phyloP scores from a whole-genome alignment of 495 filamentous ascomycete species.

The Neurospora pannonica region DNA sequence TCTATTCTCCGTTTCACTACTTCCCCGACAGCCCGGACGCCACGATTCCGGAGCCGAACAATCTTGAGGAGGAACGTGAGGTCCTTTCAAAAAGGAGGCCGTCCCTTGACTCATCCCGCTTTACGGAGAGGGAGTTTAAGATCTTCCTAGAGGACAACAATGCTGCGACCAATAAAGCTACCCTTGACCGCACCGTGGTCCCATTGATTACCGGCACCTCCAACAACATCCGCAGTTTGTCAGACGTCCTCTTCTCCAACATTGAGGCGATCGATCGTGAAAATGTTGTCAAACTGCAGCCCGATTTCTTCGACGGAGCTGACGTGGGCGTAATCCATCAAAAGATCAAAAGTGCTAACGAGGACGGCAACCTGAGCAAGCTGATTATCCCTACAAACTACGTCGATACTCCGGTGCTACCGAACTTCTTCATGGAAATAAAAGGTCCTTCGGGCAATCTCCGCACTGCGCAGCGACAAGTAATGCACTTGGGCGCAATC shows the following conservation, averaged over 20 bases:
- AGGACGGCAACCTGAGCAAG: slow-evolving; percentile 3
- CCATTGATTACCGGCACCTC: slow-evolving; percentile 3
- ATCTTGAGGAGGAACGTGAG: not conserved
- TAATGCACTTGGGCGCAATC: slow-evolving; percentile 32
- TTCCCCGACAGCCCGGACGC: not conserved
- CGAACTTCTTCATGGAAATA: slow-evolving; percentile 34
- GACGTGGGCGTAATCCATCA: slow-evolving; percentile 1
- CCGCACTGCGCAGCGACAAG: too few relatives aligned
- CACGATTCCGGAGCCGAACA: not conserved
- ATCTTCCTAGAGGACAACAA: not conserved
- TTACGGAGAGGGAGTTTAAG: not conserved
- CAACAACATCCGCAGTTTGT: too few relatives aligned
- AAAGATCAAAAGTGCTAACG: slow-evolving; percentile 2
- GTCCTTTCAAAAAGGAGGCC: not conserved
- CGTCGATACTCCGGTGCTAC: slow-evolving; percentile 18
- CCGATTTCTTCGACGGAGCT: slow-evolving; percentile 29
- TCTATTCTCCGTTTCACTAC: not conserved
- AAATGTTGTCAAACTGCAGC: slow-evolving; percentile 13
- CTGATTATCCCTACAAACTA: slow-evolving; percentile 31
- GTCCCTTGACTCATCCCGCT: slow-evolving; percentile 11
- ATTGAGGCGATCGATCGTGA: slow-evolving; percentile 3
- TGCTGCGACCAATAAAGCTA: not conserved
- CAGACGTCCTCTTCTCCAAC: slow-evolving; percentile 12
- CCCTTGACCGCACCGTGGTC: slow-evolving; percentile 5
- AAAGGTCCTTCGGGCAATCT: too few relatives aligned